Conservation (phyloP, 2,329 filamentous ascomycete species). For the Dactylellina haptotyla region DNA sequence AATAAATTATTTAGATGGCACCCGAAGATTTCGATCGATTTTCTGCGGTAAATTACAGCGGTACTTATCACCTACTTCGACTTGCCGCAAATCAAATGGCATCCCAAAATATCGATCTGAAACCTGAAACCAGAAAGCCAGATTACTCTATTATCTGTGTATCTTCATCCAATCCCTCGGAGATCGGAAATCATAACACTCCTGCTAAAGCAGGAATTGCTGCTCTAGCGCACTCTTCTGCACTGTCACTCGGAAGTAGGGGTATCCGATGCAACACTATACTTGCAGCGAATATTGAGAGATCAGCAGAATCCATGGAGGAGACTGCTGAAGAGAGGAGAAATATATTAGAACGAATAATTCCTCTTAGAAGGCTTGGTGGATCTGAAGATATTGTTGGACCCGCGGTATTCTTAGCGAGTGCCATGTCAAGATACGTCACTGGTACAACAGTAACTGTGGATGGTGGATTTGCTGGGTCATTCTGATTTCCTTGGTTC, state of each 20-base stretch:
- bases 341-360: constrained; percentile 46
- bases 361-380: constrained; percentile 46
- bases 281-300: constrained; percentile 49
- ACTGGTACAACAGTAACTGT: constrained; percentile 58
- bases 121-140: constrained; percentile 54
- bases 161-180: constrained; percentile 50
- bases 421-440: constrained; percentile 69
- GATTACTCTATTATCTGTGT: constrained; percentile 57
- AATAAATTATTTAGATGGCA: constrained; percentile 26
- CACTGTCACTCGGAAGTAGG: constrained; percentile 40
- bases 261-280: constrained; percentile 52
- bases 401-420: constrained; percentile 78
- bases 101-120: constrained; percentile 53
- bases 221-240: constrained; percentile 43
- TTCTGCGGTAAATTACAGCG: constrained; percentile 57
- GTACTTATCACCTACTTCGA: constrained; percentile 58
- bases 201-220: constrained; percentile 46
- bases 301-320: constrained; percentile 36
- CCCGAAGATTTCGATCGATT: constrained; percentile 41
- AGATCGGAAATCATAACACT: constrained; percentile 46
- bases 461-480: constrained; percentile 56
- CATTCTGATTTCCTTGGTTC: constrained; percentile 26
- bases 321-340: constrained; percentile 50
- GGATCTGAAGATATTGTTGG: constrained; percentile 87
- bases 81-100: constrained; percentile 58